Base-by-base conservation (phyloP, 176 grass and related monocot species). In the Triticum dicoccoides region DNA sequence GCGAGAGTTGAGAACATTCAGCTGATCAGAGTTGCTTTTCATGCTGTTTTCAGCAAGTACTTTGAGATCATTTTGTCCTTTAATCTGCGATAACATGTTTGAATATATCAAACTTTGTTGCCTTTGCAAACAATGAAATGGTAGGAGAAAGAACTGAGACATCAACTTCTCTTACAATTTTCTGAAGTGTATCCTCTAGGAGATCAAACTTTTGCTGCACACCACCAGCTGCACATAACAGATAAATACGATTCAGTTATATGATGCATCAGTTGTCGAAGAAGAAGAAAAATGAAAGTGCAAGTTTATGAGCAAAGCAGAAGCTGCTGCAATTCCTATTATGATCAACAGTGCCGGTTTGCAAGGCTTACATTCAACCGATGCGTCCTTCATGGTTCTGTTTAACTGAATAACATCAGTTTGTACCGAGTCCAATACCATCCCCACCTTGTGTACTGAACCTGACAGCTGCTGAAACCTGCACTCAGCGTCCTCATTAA, bases 331-430 rank as follows among this genome's bases (percentile, higher is more conserved):
- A 67, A 29, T 74, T 7, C 11, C 47, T 90, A 29, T 38, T 84
- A 56, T 76, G 27, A 24, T 45, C 24, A 41, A n/a, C 81, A 29
- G 23, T 72, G 78, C 37, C 3, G 76, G 5, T 78, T 65, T 56
- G 76, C 23, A 66, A 47, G 29, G 72, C 84, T 95, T 91, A 98
- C 96, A 86, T 33, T 98, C 93, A 76, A 94, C 38, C 59, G 88
- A 89, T n/a, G 91, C 78, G 70, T 98, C 96, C 82, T 98, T 96
- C 80, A 96, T 86, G 78, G 87, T 82, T 96, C 90, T 91, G 70
- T 89, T 98, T 88, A 86, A 75, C 82, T 94, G 92, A 87, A 98
- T 88, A 73, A 84, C 70, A 73, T 98, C 96, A 84, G 69, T 83
- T 86, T 94, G 91, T 76, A 98, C 84, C 24, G 91, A 87, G 65